Base-by-base conservation (phyloP, 2,329 filamentous ascomycete species). In the Alternaria triticina region DNA sequence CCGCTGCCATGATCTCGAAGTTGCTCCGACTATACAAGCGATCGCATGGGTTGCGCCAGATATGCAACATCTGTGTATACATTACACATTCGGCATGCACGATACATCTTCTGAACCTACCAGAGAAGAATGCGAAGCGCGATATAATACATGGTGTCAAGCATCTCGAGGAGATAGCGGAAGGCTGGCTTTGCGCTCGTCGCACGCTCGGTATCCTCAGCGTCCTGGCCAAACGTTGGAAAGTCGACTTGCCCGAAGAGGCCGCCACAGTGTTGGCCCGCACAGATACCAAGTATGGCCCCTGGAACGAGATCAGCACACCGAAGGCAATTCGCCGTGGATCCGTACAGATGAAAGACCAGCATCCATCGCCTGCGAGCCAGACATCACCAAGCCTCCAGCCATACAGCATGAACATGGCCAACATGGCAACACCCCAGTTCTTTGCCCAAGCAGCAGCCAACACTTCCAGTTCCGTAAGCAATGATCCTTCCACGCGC, bases 51-150 rank as follows among this genome's bases (percentile, higher is more conserved):
- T 82, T 98, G 12, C 89, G 93, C 5, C 95, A 98, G 77, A 97
- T 99, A 33, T 97, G 93, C 82, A 98, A 98, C 74, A 93, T 98
- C 72, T 94, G 92, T 4, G 94, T 98, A 1, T 99, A 99, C 79
- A 97, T 98, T 81, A 87, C 92, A 0, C 95, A 98, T 78, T 96
- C 93, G 5, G 94, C 96, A 28, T 97, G 94, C 77, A 97, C 94
- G 0, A 96, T 98, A 43, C 96, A 98, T 74, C 83, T 99, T 20
- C 88, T 99, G 36, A 97, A 97, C 70, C 84, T 98, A 1, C 94
- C 94, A 0, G 94, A 97, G 71, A 97, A 96, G 82, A 96, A 92
- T 28, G 93, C 96, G 5, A 91, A 89, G 73, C 86, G 95, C 71
- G 95, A 98, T 78, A 92, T 99, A 45, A 91, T 92, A 5, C 94